phyloP scores from a whole-genome alignment of 306 rosid genomes.

The Cercis canadensis region DNA sequence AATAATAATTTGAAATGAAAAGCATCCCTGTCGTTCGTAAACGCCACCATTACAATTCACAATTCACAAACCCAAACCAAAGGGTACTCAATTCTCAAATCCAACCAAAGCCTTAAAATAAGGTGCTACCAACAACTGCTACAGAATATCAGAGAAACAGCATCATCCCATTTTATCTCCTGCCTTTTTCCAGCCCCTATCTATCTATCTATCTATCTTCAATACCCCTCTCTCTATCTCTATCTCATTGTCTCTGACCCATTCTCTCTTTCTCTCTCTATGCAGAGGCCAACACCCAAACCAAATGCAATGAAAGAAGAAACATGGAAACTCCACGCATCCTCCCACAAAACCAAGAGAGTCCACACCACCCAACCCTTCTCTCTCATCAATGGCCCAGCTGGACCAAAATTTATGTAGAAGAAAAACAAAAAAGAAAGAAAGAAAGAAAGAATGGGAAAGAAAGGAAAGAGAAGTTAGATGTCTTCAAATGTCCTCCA shows the following conservation, averaged over 20 bases:
- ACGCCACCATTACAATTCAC: slow-evolving; percentile 36
- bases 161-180: slow-evolving; percentile 42
- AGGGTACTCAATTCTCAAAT: not conserved
- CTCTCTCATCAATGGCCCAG: slow-evolving; percentile 91
- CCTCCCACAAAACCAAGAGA: slow-evolving; percentile 48
- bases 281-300: slow-evolving; percentile 41
- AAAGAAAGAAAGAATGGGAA: slow-evolving; percentile 49
- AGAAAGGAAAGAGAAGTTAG: slow-evolving; percentile 57
- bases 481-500: slow-evolving; percentile 94
- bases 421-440: slow-evolving; percentile 56
- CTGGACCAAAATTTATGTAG: slow-evolving; percentile 87
- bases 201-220: slow-evolving; percentile 33
- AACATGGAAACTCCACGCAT: slow-evolving; percentile 77
- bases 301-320: slow-evolving; percentile 58
- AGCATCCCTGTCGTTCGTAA: slow-evolving; percentile 14
- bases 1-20: slow-evolving; percentile 19
- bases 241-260: slow-evolving; percentile 39
- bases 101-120: slow-evolving; percentile 56
- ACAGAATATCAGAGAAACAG: slow-evolving; percentile 55
- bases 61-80: not conserved
- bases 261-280: slow-evolving; percentile 54
- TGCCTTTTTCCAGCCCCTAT: slow-evolving; percentile 35
- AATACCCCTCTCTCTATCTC: slow-evolving; percentile 6
- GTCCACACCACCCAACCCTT: slow-evolving; percentile 60
- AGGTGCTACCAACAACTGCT: slow-evolving; percentile 50